Conservation (phyloP, 1,139 yeast species). For the Geotrichum carabidarum region DNA sequence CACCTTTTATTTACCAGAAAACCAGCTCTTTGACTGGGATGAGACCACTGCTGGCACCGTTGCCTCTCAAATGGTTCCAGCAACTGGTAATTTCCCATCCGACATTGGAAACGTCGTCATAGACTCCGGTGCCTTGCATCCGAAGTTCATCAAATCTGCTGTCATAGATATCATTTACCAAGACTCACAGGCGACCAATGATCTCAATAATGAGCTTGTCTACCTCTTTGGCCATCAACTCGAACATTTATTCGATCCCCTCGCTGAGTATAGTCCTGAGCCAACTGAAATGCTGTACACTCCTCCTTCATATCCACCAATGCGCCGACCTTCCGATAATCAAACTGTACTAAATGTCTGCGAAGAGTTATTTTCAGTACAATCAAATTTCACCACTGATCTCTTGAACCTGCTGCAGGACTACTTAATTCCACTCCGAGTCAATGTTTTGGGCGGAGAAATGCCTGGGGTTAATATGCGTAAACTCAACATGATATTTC, state of each 20-base stretch:
- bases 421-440: conserved; percentile 72
- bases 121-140: conserved; percentile 56
- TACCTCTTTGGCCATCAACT: conserved; percentile 74
- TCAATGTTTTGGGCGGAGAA: conserved; percentile 56
- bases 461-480: conserved; percentile 48
- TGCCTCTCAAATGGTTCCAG: conserved; percentile 56
- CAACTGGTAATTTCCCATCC: conserved; percentile 49
- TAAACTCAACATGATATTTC: conserved; percentile 70
- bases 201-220: conserved; percentile 68
- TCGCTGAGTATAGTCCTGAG: conserved; percentile 88
- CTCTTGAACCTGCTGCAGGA: conserved; percentile 71
- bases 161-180: conserved; percentile 73
- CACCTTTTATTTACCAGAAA: conserved; percentile 10
- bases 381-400: conserved; percentile 66
- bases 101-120: conserved; percentile 52
- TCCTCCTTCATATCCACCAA: conserved; percentile 41
- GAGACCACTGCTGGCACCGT: conserved; percentile 76
- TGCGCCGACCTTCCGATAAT: conserved; percentile 29
- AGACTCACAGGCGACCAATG: conserved; percentile 47
- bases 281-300: conserved; percentile 63
- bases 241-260: conserved; percentile 83
- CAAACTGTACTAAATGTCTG: conserved; percentile 45
- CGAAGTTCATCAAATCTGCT: conserved; percentile 50
- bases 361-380: conserved; percentile 62
- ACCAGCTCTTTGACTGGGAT: conserved; percentile 42